phyloP scores from a whole-genome alignment of 768 basidiomycete genomes.

The Pisolithus sp. region DNA sequence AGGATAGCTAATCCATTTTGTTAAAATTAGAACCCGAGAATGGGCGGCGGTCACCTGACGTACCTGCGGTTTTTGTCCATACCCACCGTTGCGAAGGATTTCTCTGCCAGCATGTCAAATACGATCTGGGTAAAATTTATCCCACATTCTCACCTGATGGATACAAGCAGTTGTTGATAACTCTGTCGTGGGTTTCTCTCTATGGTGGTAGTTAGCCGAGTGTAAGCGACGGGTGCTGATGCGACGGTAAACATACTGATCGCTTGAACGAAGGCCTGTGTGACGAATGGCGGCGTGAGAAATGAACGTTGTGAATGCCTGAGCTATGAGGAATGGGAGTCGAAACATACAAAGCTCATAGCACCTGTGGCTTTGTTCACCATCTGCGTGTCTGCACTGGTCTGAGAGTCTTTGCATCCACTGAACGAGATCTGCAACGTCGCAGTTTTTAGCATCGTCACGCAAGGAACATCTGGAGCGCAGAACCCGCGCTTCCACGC shows the following conservation, averaged over 20 bases:
- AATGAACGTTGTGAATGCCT: not conserved
- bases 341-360: conserved; percentile 62
- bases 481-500: conserved; percentile 21
- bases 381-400: conserved; percentile 73
- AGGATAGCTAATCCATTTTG: conserved; percentile 28
- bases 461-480: not conserved
- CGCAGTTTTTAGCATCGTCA: not conserved
- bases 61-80: conserved; percentile 53
- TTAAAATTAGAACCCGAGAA: conserved; percentile 5
- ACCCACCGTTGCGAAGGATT: conserved; percentile 37
- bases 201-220: conserved; percentile 13
- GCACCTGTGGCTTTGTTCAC: conserved; percentile 65
- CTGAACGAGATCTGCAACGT: conserved; percentile 69
- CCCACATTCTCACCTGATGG: conserved; percentile 33
- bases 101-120: conserved; percentile 19
- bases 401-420: conserved; percentile 76
- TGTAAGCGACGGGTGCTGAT: not conserved
- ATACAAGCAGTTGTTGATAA: conserved; percentile 43
- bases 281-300: not conserved
- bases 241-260: conserved; percentile 35
- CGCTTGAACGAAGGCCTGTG: conserved; percentile 51
- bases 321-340: not conserved
- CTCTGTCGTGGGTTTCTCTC: conserved; percentile 43
- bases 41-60: not conserved
- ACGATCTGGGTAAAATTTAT: not conserved